A percentile compares a stretch with the other conserved stretches of the same genome.
phyloP scores from a whole-genome alignment of 257 asterid genomes.

The Przewalskia tangutica region DNA sequence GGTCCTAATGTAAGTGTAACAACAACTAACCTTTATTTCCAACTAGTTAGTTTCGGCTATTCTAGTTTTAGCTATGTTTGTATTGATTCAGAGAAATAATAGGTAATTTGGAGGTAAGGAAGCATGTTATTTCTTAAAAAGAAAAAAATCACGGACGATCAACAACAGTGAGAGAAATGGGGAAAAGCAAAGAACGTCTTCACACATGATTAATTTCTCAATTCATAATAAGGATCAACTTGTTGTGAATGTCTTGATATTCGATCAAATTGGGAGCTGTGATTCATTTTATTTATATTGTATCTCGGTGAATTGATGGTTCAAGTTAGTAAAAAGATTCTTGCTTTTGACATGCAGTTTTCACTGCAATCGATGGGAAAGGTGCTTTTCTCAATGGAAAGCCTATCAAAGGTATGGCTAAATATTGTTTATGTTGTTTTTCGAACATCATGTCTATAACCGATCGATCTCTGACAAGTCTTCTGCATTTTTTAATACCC shows the following conservation, averaged over 20 bases:
- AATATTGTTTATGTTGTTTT: neutral
- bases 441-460: neutral
- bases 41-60: neutral
- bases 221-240: neutral
- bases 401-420: conserved; percentile 47
- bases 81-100: neutral
- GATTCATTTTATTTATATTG: neutral
- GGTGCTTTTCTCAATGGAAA: conserved; percentile 78
- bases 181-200: neutral
- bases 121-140: neutral
- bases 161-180: neutral
- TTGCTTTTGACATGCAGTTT: conserved; percentile 42
- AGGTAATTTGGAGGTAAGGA: neutral
- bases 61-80: neutral
- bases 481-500: conserved; percentile 7
- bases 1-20: neutral
- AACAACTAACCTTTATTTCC: neutral
- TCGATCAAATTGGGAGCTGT: neutral
- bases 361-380: conserved; percentile 56
- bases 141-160: neutral
- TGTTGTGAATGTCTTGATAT: neutral
- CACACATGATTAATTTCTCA: neutral
- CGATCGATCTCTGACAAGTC: neutral
- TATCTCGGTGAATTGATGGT: neutral
- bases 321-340: neutral